A percentile compares a stretch with the other conserved stretches of the same genome.
Evolutionary conservation across 352 stramenopile species (phyloP).

Genomic region (Phytopythium delawarense): DNA sequence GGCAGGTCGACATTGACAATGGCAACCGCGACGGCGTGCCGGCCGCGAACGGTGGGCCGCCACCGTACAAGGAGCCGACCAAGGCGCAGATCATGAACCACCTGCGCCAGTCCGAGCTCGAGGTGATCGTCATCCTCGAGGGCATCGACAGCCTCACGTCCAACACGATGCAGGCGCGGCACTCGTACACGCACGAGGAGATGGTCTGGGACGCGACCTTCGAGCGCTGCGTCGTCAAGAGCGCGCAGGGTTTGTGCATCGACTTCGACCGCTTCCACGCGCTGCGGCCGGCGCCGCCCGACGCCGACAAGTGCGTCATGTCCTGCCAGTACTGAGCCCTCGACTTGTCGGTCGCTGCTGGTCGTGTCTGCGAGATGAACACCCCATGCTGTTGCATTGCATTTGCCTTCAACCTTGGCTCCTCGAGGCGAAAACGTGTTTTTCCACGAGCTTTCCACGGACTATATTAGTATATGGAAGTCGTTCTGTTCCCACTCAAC

Average conservation of each 20-base stretch:
- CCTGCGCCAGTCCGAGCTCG: slow-evolving; percentile 57
- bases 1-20: slow-evolving; percentile 78
- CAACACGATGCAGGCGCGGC: slow-evolving; percentile 84
- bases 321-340: slow-evolving; percentile 28
- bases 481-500: background rate
- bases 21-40: slow-evolving; percentile 68
- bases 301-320: slow-evolving; percentile 40
- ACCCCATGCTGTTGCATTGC: too few relatives aligned
- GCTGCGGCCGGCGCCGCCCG: slow-evolving; percentile 57
- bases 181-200: slow-evolving; percentile 80
- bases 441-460: too few relatives aligned
- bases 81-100: slow-evolving; percentile 70
- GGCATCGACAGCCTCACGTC: slow-evolving; percentile 83
- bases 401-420: too few relatives aligned
- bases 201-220: slow-evolving; percentile 82
- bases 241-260: slow-evolving; percentile 46
- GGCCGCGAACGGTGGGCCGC: background rate
- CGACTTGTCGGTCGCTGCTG: too few relatives aligned
- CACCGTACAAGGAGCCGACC: slow-evolving; percentile 59
- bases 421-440: too few relatives aligned
- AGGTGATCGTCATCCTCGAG: slow-evolving; percentile 80
- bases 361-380: too few relatives aligned
- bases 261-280: slow-evolving; percentile 85
- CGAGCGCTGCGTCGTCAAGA: slow-evolving; percentile 67
- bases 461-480: too few relatives aligned